Conservation (phyloP, 202 grass and related monocot genomes). For the Cymbopogon flexuosus region DNA sequence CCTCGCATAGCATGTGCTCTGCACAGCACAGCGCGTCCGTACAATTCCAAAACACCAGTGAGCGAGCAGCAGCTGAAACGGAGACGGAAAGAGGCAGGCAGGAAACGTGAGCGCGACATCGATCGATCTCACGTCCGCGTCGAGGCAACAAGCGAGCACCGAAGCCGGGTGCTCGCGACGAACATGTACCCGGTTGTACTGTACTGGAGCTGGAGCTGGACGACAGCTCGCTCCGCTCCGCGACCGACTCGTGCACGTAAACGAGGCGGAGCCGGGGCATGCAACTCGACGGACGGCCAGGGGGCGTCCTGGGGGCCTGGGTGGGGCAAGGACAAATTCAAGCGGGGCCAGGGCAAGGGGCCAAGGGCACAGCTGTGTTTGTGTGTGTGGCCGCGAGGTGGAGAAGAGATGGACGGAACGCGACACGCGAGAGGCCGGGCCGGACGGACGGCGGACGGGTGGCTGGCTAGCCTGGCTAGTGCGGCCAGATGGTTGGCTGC, state of each 20-base stretch:
- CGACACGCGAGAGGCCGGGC: background rate
- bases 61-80: background rate
- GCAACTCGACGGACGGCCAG: background rate
- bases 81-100: background rate
- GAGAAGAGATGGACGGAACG: background rate
- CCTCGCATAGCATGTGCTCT: too few species aligned
- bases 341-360: background rate
- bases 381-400: background rate
- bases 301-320: too few species aligned
- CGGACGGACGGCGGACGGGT: background rate
- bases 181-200: background rate
- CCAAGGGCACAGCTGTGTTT: background rate
- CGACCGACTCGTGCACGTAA: background rate
- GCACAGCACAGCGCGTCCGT: background rate
- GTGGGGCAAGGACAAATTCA: background rate
- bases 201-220: background rate
- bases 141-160: too few species aligned
- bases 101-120: background rate
- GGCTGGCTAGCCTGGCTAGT: background rate
- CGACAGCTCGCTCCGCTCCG: background rate
- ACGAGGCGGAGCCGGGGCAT: too few species aligned
- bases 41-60: background rate
- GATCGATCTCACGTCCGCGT: background rate
- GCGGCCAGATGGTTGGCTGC: slow-evolving; percentile 8
- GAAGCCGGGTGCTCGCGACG: too few species aligned